Percentiles rank a stretch among this genome's conserved stretches.
These are phyloP conservation scores for Trichophyton equinum DNA, from an alignment of 2,329 filamentous ascomycete species.

Conservation along the genomic window DNA sequence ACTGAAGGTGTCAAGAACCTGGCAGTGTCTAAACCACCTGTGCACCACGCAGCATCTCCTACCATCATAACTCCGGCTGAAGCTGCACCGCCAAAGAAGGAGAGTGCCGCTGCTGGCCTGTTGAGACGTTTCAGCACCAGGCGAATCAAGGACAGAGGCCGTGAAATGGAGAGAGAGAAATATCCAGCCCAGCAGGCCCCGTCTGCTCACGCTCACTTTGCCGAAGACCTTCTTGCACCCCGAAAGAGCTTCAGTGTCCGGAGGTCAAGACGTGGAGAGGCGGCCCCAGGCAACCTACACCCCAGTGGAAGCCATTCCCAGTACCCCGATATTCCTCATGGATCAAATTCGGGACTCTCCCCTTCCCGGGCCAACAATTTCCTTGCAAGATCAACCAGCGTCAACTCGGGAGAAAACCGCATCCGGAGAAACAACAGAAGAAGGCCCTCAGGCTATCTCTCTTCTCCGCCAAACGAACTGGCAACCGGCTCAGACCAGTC, in stretches of 20 bases:
- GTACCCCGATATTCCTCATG: constrained; percentile 65
- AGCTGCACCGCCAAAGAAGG: constrained; percentile 57
- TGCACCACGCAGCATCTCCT: constrained; percentile 31
- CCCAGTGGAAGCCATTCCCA: constrained; percentile 52
- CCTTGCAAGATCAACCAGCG: constrained; percentile 76
- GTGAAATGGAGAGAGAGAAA: constrained; percentile 32
- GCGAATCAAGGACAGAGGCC: constrained; percentile 48
- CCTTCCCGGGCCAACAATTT: constrained; percentile 52
- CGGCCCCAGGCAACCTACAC: constrained; percentile 44
- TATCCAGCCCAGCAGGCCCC: constrained; percentile 57
- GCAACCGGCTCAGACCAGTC: constrained; percentile 74
- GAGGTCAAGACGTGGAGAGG: constrained; percentile 43
- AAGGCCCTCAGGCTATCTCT: constrained; percentile 42
- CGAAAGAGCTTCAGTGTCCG: constrained; percentile 84
- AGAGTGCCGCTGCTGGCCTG: constrained; percentile 73
- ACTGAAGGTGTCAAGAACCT: constrained; percentile 59
- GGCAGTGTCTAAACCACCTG: constrained; percentile 40
- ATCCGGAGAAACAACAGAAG: constrained; percentile 46
- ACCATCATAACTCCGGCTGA: constrained; percentile 45
- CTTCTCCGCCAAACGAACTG: constrained; percentile 47
- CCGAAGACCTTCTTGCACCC: constrained; percentile 54
- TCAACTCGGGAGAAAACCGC: constrained; percentile 74
- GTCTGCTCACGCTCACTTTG: constrained; percentile 68
- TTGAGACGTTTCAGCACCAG: constrained; percentile 79
- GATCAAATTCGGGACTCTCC: constrained; percentile 52